Evolutionary conservation across 192 early-diverging fungal species (phyloP).

Genomic region (Coemansia sp.): DNA sequence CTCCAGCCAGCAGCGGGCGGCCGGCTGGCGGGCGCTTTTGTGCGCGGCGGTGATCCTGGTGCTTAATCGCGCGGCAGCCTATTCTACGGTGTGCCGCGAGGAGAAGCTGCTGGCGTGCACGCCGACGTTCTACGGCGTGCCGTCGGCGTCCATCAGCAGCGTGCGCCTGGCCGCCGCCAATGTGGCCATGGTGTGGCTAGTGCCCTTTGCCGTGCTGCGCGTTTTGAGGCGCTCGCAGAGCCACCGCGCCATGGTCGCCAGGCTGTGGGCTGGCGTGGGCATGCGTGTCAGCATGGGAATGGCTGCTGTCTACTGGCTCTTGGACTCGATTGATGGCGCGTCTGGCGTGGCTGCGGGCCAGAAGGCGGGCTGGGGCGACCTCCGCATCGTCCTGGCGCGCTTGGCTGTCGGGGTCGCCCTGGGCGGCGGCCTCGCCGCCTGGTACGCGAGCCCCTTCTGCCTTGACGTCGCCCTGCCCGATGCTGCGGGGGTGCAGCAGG

Average conservation of each 20-base stretch:
- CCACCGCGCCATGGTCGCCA: constrained; percentile 52
- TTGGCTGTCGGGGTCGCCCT: constrained; percentile 58
- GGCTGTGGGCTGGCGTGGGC: constrained; percentile 57
- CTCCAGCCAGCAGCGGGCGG: constrained; percentile 15
- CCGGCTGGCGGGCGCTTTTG: constrained; percentile 42
- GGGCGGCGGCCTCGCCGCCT: constrained; percentile 55
- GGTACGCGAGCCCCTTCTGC: constrained; percentile 59
- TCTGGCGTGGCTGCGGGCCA: not conserved
- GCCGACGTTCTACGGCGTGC: constrained; percentile 76
- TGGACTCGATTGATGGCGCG: constrained; percentile 50
- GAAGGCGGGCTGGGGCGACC: constrained; percentile 32
- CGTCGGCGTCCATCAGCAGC: constrained; percentile 35
- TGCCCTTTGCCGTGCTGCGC: constrained; percentile 38
- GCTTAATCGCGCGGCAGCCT: constrained; percentile 56
- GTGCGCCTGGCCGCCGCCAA: constrained; percentile 25
- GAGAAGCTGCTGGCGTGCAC: constrained; percentile 81
- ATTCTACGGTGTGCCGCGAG: constrained; percentile 82
- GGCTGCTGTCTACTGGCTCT: constrained; percentile 56
- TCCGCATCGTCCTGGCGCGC: constrained; percentile 56
- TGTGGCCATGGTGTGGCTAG: constrained; percentile 31
- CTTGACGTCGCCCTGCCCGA: constrained; percentile 45
- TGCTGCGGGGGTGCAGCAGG: not conserved
- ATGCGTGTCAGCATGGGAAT: constrained; percentile 60
- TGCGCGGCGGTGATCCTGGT: constrained; percentile 56
- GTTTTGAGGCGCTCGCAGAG: constrained; percentile 56